Evolutionary conservation across 2,329 filamentous ascomycete species (phyloP), one percentile per base, ranked within the genome.

Genomic region (Pseudogymnoascus sp.): DNA sequence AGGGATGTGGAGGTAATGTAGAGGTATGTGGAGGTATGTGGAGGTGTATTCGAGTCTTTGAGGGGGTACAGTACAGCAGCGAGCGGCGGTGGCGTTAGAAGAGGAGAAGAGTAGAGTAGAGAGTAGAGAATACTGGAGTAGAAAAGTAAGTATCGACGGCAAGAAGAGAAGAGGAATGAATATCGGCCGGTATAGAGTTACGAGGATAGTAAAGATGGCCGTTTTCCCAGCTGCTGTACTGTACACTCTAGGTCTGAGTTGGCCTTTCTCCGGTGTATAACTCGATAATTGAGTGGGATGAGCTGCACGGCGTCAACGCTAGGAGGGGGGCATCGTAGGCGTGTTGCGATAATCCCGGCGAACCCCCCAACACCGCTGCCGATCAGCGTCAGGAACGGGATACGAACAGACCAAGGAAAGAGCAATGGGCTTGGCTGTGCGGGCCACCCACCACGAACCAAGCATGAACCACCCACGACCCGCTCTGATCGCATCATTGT

Each of bases 401-500:
- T 53, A 53, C 44, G 44, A 53, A 53, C 44, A 53, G 44, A 7
- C 44, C 44, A 23, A 53, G 44, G 44, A 53, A 53, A 53, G 44
- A 23, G 42, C 42, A 46, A 46, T 1, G 18, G 40, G 5, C 18
- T 4, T 18, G 40, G 5, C 18, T 4, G 2, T 12, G 4, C 34
- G 34, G 34, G 25, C 25, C 25, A 25, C 11, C 40, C 11, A 46
- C 5, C 21, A 25, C 12, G 42, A 46, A 46, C 21, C 42, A 40
- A 40, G 38, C 38, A 46, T 46, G 42, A 28, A 28, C 44, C 44
- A 50, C 44, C 44, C 44, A 16, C 23, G 44, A 31, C 44, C 44
- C 44, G 44, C 44, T 53, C 44, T 53, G 44, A 53, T 53, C 44
- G 44, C 44, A 53, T 53, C 44, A 28, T 50, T 50, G 44, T 16